These are phyloP conservation scores for Kwoniella mangroviensis DNA, from an alignment of 768 basidiomycete genomes.

Conservation along the genomic window DNA sequence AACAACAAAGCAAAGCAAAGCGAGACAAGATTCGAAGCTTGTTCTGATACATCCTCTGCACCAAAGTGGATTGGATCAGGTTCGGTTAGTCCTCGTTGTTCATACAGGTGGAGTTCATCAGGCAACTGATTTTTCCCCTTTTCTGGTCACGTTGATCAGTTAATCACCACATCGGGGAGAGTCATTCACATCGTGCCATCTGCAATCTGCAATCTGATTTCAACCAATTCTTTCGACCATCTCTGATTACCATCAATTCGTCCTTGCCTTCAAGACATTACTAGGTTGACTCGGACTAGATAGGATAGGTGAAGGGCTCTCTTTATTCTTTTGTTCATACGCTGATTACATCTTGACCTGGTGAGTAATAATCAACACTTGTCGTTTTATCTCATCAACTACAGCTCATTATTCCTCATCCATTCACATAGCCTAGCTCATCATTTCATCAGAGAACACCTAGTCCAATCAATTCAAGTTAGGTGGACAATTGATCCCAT, in stretches of 20 bases:
- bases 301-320: not conserved
- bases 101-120: constrained; percentile 10
- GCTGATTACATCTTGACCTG: not conserved
- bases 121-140: not conserved
- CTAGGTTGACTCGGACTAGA: not conserved
- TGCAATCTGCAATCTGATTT: not conserved
- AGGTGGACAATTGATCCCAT: not conserved
- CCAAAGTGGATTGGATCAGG: not conserved
- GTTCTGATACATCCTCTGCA: not conserved
- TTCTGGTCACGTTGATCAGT: constrained; percentile 6
- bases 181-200: constrained; percentile 10
- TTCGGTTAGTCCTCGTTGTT: not conserved
- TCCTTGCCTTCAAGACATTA: not conserved
- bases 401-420: not conserved
- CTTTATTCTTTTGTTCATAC: no score
- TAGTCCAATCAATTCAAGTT: not conserved
- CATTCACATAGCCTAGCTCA: not conserved
- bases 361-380: not conserved
- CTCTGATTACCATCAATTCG: not conserved
- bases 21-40: not conserved
- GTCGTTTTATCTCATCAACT: not conserved
- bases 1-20: not conserved
- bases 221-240: no score
- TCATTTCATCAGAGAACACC: not conserved
- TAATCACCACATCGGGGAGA: not conserved